Evolutionary conservation across 352 stramenopile species (phyloP).

Genomic region (Pythium oligandrum): DNA sequence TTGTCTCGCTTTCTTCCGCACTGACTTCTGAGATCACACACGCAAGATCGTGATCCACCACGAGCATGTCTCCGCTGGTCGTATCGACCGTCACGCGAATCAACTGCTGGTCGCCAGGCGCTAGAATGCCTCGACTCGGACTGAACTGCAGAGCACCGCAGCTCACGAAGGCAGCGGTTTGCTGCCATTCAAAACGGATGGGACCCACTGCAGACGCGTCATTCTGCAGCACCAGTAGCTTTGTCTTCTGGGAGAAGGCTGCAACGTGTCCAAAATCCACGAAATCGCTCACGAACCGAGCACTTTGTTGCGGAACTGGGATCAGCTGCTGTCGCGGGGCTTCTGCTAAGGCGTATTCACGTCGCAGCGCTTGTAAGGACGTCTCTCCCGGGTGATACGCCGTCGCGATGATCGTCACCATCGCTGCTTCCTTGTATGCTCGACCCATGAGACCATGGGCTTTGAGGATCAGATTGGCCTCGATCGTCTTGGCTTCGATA

Average conservation of each 20-base stretch:
- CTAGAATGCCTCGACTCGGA: slow-evolving; percentile 42
- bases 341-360: slow-evolving; percentile 12
- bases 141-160: slow-evolving; percentile 44
- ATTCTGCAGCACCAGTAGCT: slow-evolving; percentile 57
- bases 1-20: no score
- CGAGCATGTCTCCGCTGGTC: slow-evolving; percentile 26
- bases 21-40: slow-evolving; percentile 30
- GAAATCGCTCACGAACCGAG: slow-evolving; percentile 43
- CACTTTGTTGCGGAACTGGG: slow-evolving; percentile 31
- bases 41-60: slow-evolving; percentile 66
- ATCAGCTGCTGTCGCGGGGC: slow-evolving; percentile 29
- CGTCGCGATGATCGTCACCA: slow-evolving; percentile 54
- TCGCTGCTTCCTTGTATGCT: slow-evolving; percentile 56
- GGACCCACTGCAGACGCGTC: not conserved
- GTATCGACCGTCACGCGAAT: slow-evolving; percentile 48
- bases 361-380: slow-evolving; percentile 32
- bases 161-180: slow-evolving; percentile 41
- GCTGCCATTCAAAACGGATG: slow-evolving; percentile 59
- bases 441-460: slow-evolving; percentile 65
- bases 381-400: slow-evolving; percentile 46
- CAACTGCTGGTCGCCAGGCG: slow-evolving; percentile 38
- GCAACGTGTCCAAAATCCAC: slow-evolving; percentile 62
- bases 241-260: slow-evolving; percentile 35
- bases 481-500: slow-evolving; percentile 47
- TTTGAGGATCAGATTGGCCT: slow-evolving; percentile 54